phyloP scores from a whole-genome alignment of 495 filamentous ascomycete genomes.

The Baudoinia panamericana region DNA sequence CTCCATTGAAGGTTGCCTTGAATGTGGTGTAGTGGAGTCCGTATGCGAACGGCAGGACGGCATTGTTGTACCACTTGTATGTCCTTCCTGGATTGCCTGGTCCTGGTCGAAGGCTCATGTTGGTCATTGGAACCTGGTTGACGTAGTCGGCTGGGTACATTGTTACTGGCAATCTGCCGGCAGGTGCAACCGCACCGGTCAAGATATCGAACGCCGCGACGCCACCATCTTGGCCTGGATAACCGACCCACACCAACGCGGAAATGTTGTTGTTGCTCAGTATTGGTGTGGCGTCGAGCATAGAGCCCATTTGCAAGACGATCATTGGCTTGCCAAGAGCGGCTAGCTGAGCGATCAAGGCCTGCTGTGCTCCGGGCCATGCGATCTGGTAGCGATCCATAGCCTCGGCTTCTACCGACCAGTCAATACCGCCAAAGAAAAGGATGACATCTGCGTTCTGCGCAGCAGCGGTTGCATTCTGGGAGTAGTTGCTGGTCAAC shows the following conservation, averaged over 20 bases:
- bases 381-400: constrained; percentile 42
- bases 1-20: constrained; percentile 21
- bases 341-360: constrained; percentile 40
- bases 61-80: constrained; percentile 48
- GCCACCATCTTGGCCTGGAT: constrained; percentile 48
- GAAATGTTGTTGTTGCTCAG: constrained; percentile 36
- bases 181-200: constrained; percentile 40
- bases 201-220: constrained; percentile 43
- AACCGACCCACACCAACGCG: constrained; percentile 45
- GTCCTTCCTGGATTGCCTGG: constrained; percentile 37
- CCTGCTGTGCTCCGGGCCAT: constrained; percentile 46
- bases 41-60: constrained; percentile 40
- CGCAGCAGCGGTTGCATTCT: constrained; percentile 36
- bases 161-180: constrained; percentile 44
- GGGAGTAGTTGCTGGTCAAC: constrained; percentile 30
- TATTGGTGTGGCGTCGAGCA: constrained; percentile 24
- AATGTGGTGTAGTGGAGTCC: constrained; percentile 44
- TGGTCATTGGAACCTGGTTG: constrained; percentile 38
- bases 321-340: constrained; percentile 41
- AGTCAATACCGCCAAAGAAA: constrained; percentile 46
- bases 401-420: constrained; percentile 41
- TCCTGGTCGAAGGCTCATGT: constrained; percentile 44
- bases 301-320: constrained; percentile 43
- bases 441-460: constrained; percentile 42
- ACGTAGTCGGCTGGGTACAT: constrained; percentile 47